Evolutionary conservation across 78 protist species (phyloP).

Genomic region (Capsaspora owczarzaki): DNA sequence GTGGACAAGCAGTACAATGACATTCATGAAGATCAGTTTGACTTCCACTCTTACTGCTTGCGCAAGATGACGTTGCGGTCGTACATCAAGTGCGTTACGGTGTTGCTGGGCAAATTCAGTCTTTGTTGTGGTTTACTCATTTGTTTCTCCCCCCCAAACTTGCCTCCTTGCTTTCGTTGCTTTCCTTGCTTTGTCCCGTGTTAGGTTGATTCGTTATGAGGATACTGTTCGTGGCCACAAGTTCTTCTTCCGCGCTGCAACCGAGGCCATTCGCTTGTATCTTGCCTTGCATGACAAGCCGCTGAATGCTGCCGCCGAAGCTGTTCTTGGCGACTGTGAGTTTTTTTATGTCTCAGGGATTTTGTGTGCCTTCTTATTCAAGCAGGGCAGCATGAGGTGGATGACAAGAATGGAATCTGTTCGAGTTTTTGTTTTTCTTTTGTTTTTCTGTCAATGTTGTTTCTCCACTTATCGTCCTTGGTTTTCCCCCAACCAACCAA

Average conservation of each 20-base stretch:
- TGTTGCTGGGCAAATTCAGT: too few relatives aligned
- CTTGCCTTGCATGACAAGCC: not conserved
- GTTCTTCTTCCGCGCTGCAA: constrained; percentile 3
- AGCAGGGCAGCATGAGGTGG: too few relatives aligned
- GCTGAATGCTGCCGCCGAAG: too few relatives aligned
- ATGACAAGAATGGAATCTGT: too few relatives aligned
- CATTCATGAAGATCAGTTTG: constrained; percentile 86
- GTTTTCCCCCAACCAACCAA: too few relatives aligned
- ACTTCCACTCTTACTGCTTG: constrained; percentile 85
- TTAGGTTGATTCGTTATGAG: constrained; percentile 12
- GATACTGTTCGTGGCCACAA: constrained; percentile 9
- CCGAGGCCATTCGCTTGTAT: not conserved
- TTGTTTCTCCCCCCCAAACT: not conserved
- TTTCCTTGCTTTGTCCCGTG: not conserved
- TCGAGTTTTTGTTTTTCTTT: too few relatives aligned
- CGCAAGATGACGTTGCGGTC: constrained; percentile 81
- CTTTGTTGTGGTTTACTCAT: not conserved
- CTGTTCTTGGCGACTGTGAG: too few relatives aligned
- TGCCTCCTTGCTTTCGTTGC: not conserved
- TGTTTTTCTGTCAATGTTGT: too few relatives aligned
- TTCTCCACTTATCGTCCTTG: too few relatives aligned
- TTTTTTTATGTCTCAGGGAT: too few relatives aligned
- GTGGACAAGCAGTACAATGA: constrained; percentile 62
- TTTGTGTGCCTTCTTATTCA: too few relatives aligned
- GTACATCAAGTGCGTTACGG: constrained; percentile 38